Conservation (phyloP, 129 eudicot species). For the Cynara cardunculus region DNA sequence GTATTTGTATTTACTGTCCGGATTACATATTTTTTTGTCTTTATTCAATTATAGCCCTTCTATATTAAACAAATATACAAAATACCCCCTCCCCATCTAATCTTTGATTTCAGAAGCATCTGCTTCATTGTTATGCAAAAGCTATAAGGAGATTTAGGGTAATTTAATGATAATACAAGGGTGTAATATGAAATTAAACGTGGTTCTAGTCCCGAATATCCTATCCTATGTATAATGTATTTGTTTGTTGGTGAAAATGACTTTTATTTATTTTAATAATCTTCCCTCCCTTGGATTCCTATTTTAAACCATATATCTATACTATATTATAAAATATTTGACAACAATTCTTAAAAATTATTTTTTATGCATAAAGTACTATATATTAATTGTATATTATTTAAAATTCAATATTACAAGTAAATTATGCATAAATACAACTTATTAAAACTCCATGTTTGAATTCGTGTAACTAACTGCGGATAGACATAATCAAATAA, state of each 20-base stretch:
- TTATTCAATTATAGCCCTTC: background rate
- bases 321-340: no score
- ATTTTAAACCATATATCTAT: background rate
- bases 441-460: no score
- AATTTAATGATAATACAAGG: constrained; percentile 2
- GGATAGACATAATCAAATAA: no score
- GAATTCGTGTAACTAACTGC: no score
- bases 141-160: background rate
- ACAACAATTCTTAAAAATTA: no score
- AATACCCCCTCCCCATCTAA: background rate
- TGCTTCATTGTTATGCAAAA: background rate
- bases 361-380: no score
- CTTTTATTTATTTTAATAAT: background rate
- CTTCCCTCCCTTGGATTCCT: background rate
- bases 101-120: background rate
- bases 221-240: background rate
- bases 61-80: background rate
- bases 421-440: no score
- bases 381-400: no score
- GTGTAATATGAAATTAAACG: background rate
- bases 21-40: constrained; percentile 13
- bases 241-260: background rate
- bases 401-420: no score
- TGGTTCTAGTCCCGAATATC: background rate
- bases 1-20: constrained; percentile 31